A percentile compares a stretch with the other conserved stretches of the same genome.
phyloP scores from a whole-genome alignment of 192 early-diverging fungal genomes.

The Coemansia sp. region DNA sequence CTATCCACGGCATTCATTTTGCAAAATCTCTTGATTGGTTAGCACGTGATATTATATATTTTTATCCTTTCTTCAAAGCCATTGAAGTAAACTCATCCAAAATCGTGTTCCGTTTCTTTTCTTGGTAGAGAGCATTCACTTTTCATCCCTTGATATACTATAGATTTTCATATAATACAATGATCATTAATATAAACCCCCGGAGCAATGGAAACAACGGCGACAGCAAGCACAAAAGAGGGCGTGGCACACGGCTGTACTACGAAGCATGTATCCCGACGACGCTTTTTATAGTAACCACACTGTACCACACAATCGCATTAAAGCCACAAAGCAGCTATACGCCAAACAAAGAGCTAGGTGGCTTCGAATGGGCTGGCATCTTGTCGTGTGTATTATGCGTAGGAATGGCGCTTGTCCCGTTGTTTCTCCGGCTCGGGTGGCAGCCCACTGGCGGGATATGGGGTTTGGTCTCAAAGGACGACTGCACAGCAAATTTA shows the following conservation, averaged over 20 bases:
- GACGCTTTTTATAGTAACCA: constrained; percentile 1
- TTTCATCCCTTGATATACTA: neutral
- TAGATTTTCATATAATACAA: neutral
- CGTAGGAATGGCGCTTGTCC: neutral
- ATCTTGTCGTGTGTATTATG: neutral
- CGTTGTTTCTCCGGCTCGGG: constrained; percentile 7
- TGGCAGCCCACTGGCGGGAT: neutral
- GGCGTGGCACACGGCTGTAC: constrained; percentile 18
- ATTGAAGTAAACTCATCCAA: no score
- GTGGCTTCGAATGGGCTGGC: neutral
- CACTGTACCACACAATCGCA: neutral
- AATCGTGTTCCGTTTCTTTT: neutral
- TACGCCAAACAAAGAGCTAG: no score
- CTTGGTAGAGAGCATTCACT: neutral
- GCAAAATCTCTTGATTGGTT: no score
- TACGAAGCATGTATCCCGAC: constrained; percentile 40
- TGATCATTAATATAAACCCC: neutral
- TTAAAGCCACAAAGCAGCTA: neutral
- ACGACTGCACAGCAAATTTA: neutral
- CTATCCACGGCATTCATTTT: no score
- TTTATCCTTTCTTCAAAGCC: neutral
- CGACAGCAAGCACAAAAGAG: constrained; percentile 1
- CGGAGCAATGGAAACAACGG: neutral
- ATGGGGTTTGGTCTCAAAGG: neutral
- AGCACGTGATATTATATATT: constrained; percentile 1